Percentiles rank a stretch among this genome's conserved stretches.
These are phyloP conservation scores for Colletotrichum orchidophilum DNA, from an alignment of 2,329 filamentous ascomycete genomes.

Conservation along the genomic window DNA sequence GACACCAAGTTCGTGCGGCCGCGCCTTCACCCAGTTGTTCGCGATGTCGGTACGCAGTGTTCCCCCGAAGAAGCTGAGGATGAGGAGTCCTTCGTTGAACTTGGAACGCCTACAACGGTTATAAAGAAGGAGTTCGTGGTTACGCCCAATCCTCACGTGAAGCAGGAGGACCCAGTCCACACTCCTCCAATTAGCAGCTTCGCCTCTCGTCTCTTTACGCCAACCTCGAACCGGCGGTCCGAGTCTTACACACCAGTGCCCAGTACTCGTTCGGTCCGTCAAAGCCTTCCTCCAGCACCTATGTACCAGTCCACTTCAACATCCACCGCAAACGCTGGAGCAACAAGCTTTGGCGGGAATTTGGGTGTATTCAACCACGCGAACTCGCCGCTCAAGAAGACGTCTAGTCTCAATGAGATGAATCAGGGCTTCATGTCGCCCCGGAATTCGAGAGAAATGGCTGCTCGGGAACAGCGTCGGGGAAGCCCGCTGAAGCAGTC, in stretches of 20 bases:
- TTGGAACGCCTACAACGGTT: constrained; percentile 65
- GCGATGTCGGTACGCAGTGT: constrained; percentile 83
- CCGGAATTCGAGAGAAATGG: constrained; percentile 70
- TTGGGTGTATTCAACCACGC: constrained; percentile 83
- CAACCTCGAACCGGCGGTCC: constrained; percentile 38
- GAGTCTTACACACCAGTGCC: constrained; percentile 47
- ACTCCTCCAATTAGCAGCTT: constrained; percentile 26
- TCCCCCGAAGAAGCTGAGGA: constrained; percentile 57
- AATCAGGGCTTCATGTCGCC: constrained; percentile 57
- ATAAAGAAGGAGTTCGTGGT: constrained; percentile 82
- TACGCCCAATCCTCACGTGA: constrained; percentile 82
- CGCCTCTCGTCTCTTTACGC: constrained; percentile 32
- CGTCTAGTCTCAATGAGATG: constrained; percentile 70
- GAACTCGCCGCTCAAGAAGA: constrained; percentile 85
- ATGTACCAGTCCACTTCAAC: constrained; percentile 40
- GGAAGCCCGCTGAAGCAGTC: constrained; percentile 53
- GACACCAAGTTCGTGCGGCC: constrained; percentile 96
- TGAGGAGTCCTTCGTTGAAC: constrained; percentile 54
- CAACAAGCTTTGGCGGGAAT: constrained; percentile 69
- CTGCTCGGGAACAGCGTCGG: constrained; percentile 60
- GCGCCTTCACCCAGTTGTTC: constrained; percentile 80
- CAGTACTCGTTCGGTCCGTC: constrained; percentile 43
- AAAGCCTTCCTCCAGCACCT: constrained; percentile 45
- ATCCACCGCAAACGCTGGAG: constrained; percentile 38
- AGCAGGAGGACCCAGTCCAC: constrained; percentile 62